Conservation (phyloP, 78 protist species). For the Dictyostelium citrinum region DNA sequence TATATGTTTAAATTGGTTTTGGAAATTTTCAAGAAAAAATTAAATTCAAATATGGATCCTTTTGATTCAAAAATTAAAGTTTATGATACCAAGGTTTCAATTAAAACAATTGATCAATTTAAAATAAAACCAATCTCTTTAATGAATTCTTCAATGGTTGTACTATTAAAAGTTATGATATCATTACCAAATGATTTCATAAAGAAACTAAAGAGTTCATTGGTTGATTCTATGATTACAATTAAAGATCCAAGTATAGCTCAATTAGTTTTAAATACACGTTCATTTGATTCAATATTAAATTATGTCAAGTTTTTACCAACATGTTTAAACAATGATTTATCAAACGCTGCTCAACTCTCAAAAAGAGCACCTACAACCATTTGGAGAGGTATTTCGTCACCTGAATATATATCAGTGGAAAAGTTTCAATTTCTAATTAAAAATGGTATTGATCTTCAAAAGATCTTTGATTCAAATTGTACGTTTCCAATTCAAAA, state of each 20-base stretch:
- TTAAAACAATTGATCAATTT: background rate
- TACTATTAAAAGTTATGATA: background rate
- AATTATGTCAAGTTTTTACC: background rate
- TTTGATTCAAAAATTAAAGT: background rate
- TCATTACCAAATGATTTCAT: background rate
- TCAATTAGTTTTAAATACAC: background rate
- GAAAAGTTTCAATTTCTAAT: background rate
- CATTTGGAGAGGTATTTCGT: background rate
- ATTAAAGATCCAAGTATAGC: background rate
- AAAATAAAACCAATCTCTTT: background rate
- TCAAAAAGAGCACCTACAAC: background rate
- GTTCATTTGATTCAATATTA: background rate
- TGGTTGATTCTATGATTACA: background rate
- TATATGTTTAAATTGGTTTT: background rate
- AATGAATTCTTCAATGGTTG: background rate
- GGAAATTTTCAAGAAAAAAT: background rate
- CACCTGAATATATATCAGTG: background rate
- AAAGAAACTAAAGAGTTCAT: background rate
- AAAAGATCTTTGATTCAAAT: background rate
- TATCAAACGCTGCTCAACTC: background rate
- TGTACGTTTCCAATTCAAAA: background rate
- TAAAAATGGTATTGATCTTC: background rate
- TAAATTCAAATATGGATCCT: background rate
- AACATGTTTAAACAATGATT: background rate
- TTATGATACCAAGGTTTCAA: background rate